phyloP scores from a whole-genome alignment of 1,139 yeast species.

The Hansenula sp. region DNA sequence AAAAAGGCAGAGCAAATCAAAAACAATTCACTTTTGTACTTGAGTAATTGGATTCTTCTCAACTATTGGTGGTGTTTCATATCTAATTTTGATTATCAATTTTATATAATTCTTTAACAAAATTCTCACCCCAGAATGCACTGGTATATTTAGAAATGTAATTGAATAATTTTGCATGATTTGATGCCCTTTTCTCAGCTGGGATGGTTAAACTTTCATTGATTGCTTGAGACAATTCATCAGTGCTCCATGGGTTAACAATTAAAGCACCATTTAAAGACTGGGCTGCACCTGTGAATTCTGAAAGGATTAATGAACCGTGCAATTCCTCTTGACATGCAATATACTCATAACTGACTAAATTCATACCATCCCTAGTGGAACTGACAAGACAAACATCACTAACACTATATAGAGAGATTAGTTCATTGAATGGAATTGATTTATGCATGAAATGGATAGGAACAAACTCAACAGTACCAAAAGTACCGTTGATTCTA shows the following conservation, averaged over 20 bases:
- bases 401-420: conserved; percentile 77
- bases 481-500: conserved; percentile 92
- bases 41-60: no score
- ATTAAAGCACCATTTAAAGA: conserved; percentile 88
- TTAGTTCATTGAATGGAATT: conserved; percentile 85
- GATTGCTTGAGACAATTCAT: conserved; percentile 83
- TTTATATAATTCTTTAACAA: conserved; percentile 78
- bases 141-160: conserved; percentile 93
- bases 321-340: conserved; percentile 89
- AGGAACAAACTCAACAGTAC: conserved; percentile 96
- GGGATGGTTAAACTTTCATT: conserved; percentile 85
- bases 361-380: conserved; percentile 97
- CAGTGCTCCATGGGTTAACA: conserved; percentile 98
- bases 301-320: conserved; percentile 84
- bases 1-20: no score
- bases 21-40: not conserved
- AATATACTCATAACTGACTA: conserved; percentile 92
- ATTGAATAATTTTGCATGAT: conserved; percentile 77
- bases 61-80: no score
- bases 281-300: conserved; percentile 99
- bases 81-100: conserved; percentile 15
- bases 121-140: conserved; percentile 95
- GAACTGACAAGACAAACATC: conserved; percentile 93
- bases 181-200: conserved; percentile 69
- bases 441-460: conserved; percentile 95